A percentile compares a stretch with the other conserved stretches of the same genome.
phyloP scores from a whole-genome alignment of 176 grass and related monocot genomes.

The Thalia dealbata region DNA sequence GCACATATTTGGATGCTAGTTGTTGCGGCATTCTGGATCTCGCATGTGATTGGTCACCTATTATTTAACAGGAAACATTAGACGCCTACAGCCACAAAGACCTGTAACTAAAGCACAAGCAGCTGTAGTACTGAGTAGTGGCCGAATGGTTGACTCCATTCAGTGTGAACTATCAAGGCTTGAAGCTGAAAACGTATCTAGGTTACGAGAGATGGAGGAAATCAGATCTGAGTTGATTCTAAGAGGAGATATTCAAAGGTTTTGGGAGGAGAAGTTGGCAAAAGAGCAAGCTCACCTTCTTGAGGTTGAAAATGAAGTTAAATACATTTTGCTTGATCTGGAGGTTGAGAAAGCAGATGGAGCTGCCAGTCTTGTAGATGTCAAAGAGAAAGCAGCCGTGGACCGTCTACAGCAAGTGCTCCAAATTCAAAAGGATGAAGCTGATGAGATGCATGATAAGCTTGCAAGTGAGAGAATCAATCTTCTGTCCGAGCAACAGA shows the following conservation, averaged over 20 bases:
- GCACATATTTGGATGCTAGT: background rate
- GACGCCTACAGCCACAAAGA: conserved; percentile 74
- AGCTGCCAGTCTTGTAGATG: conserved; percentile 33
- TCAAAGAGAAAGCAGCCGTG: conserved; percentile 60
- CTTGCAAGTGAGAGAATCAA: conserved; percentile 42
- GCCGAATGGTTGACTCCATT: conserved; percentile 66
- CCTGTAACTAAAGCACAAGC: conserved; percentile 88
- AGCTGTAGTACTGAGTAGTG: conserved; percentile 66
- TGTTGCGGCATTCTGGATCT: conserved; percentile 18
- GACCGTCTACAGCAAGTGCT: conserved; percentile 39
- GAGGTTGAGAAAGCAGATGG: conserved; percentile 34
- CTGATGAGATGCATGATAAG: conserved; percentile 54
- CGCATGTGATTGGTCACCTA: background rate
- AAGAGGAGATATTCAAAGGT: conserved; percentile 65
- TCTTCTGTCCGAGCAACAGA: conserved; percentile 38
- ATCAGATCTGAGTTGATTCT: conserved; percentile 57
- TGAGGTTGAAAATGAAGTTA: conserved; percentile 41
- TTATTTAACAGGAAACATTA: conserved; percentile 69
- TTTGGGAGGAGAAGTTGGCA: conserved; percentile 56
- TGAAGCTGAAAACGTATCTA: conserved; percentile 48
- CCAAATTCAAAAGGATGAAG: conserved; percentile 47
- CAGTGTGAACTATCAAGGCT: conserved; percentile 52
- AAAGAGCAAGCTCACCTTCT: conserved; percentile 30
- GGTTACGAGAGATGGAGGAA: conserved; percentile 55
- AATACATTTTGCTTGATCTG: conserved; percentile 42